phyloP scores from a whole-genome alignment of 768 basidiomycete species.

The Tricholoma saponaceum region DNA sequence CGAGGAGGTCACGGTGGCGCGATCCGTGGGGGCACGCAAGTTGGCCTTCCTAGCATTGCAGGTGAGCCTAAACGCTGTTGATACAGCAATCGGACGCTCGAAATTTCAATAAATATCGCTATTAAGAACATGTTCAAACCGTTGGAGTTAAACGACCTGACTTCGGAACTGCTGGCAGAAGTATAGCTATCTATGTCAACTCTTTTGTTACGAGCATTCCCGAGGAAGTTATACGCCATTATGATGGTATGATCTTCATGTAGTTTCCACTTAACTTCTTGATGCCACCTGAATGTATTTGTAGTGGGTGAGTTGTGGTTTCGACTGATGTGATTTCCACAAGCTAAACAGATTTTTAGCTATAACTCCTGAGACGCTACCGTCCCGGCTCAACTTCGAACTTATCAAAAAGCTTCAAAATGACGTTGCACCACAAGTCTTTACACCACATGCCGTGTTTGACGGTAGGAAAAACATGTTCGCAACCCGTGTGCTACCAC shows the following conservation, averaged over 20 bases:
- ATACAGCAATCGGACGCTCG: not conserved
- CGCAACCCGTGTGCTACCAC: conserved; percentile 50
- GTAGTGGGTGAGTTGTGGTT: conserved; percentile 13
- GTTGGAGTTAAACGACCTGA: conserved; percentile 31
- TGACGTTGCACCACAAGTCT: conserved; percentile 51
- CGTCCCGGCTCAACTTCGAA: conserved; percentile 61
- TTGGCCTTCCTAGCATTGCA: conserved; percentile 25
- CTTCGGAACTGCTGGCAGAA: conserved; percentile 27
- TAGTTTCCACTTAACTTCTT: not conserved
- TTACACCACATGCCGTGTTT: conserved; percentile 68
- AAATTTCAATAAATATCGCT: conserved; percentile 9
- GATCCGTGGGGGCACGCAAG: conserved; percentile 24
- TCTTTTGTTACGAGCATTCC: conserved; percentile 11
- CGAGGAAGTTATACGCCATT: conserved; percentile 15
- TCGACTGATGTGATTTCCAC: not conserved
- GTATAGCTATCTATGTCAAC: conserved; percentile 21
- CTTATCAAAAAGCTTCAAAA: conserved; percentile 62
- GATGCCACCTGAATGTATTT: not conserved
- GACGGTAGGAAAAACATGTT: conserved; percentile 79
- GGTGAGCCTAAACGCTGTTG: conserved; percentile 20
- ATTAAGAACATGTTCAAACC: conserved; percentile 22
- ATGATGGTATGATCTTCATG: conserved; percentile 15
- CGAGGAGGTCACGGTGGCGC: conserved; percentile 24
- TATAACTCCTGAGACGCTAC: conserved; percentile 32
- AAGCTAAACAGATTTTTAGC: not conserved